phyloP scores from a whole-genome alignment of 2,329 filamentous ascomycete species.

The Madurella fahalii region DNA sequence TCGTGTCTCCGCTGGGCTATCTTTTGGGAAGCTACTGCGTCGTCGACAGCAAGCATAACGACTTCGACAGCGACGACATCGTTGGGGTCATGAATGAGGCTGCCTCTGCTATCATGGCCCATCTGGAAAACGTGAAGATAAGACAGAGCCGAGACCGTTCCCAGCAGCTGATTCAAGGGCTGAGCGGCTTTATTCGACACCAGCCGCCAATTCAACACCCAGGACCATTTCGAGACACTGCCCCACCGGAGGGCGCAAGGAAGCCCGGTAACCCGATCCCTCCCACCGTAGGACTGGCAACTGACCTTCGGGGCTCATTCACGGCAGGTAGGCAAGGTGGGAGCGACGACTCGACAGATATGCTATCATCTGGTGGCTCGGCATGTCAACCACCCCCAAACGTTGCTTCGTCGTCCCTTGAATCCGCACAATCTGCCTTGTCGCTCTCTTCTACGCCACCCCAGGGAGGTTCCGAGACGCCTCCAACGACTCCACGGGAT shows the following conservation, averaged over 20 bases:
- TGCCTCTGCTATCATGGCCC: constrained; percentile 25
- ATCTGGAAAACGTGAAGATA: constrained; percentile 26
- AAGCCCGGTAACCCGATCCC: neutral
- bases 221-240: neutral
- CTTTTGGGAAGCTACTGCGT: constrained; percentile 33
- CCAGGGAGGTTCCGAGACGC: constrained; percentile 11
- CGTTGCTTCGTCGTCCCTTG: constrained; percentile 4
- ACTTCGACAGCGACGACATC: constrained; percentile 20
- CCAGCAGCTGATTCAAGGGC: constrained; percentile 25
- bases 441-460: neutral
- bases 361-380: neutral
- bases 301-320: neutral
- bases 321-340: neutral
- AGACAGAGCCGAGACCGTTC: constrained; percentile 24
- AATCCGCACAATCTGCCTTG: neutral
- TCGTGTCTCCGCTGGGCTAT: constrained; percentile 30
- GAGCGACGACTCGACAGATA: neutral
- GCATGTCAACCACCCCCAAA: neutral
- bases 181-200: constrained; percentile 25
- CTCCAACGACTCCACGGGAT: constrained; percentile 18
- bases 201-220: constrained; percentile 10
- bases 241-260: neutral
- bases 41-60: constrained; percentile 29
- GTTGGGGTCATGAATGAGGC: constrained; percentile 26
- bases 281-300: neutral